Percentiles rank a stretch among this genome's conserved stretches.
Conservation (phyloP, 192 early-diverging fungal species). For the Diversispora epigaea region DNA sequence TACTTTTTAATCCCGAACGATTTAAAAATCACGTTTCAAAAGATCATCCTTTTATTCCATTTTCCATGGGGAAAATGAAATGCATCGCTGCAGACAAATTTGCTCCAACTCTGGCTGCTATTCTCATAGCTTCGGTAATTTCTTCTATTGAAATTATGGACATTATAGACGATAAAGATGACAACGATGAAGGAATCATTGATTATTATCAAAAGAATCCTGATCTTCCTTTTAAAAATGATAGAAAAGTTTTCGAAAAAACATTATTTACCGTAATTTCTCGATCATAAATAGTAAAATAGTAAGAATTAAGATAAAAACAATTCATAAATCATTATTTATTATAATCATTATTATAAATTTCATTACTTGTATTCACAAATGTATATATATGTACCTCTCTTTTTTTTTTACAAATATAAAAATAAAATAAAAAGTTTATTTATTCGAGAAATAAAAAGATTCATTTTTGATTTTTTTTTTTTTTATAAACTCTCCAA, state of each 20-base stretch:
- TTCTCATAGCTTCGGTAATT: background rate
- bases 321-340: no score
- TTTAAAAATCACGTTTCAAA: background rate
- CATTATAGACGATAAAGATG: background rate
- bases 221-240: constrained; percentile 11
- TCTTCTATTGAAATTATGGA: background rate
- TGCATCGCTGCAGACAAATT: constrained; percentile 1
- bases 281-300: no score
- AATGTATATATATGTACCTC: no score
- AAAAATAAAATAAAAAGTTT: no score
- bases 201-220: background rate
- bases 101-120: constrained; percentile 11
- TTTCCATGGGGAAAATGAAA: background rate
- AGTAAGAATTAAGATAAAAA: no score
- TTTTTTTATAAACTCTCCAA: no score
- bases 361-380: no score
- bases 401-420: no score
- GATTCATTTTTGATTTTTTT: no score
- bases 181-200: background rate
- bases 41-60: background rate
- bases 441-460: no score
- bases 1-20: background rate
- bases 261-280: background rate
- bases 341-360: no score
- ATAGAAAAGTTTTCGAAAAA: background rate